These are phyloP conservation scores for Suhomyces kunorum DNA, from an alignment of 1,139 yeast species.

Conservation along the genomic window DNA sequence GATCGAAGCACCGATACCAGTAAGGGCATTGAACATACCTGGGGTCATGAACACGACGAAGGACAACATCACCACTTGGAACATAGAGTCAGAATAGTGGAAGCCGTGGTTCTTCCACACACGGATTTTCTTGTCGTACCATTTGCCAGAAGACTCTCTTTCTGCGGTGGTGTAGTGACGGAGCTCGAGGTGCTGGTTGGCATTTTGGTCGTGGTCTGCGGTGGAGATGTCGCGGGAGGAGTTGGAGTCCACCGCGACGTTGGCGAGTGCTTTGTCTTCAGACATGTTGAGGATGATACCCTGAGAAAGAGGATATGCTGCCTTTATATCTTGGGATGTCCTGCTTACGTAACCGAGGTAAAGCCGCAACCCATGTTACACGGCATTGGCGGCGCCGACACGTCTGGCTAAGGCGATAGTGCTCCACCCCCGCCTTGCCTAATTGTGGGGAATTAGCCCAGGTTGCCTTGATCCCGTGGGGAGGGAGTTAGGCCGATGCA, in stretches of 20 bases:
- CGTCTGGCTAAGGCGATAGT: conserved; percentile 4
- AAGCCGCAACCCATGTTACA: conserved; percentile 8
- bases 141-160: conserved; percentile 34
- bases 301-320: neutral
- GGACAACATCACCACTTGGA: conserved; percentile 49
- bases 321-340: conserved; percentile 3
- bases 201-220: conserved; percentile 4
- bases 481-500: no score
- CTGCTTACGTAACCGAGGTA: conserved; percentile 9
- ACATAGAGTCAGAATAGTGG: conserved; percentile 47
- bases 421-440: conserved; percentile 9
- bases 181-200: conserved; percentile 26
- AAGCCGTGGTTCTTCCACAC: conserved; percentile 19
- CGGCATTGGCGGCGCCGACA: conserved; percentile 11
- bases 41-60: conserved; percentile 57
- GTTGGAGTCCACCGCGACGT: conserved; percentile 14
- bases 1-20: conserved; percentile 56
- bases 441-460: conserved; percentile 3
- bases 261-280: conserved; percentile 13
- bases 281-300: conserved; percentile 3
- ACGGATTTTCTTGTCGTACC: conserved; percentile 40
- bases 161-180: conserved; percentile 31
- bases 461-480: conserved; percentile 3
- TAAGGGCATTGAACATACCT: conserved; percentile 59
- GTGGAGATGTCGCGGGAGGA: conserved; percentile 9